phyloP scores from a whole-genome alignment of 2,329 filamentous ascomycete species.

The Trichoderma pleuroti region DNA sequence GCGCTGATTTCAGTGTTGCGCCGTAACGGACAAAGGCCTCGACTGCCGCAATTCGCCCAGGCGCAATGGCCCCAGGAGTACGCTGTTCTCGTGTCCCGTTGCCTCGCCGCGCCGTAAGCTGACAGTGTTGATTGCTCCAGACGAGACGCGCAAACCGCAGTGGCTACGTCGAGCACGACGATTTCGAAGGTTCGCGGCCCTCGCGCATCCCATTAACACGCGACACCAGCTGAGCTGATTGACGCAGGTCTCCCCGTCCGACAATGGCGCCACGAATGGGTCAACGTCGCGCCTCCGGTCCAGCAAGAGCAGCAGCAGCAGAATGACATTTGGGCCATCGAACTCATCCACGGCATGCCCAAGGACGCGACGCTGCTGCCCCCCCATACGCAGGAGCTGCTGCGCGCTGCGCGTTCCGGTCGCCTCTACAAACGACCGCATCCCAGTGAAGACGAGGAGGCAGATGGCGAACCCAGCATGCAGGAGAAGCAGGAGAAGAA shows the following conservation, averaged over 20 bases:
- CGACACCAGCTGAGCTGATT: slow-evolving; percentile 28
- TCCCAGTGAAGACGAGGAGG: slow-evolving; percentile 58
- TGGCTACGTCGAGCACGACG: slow-evolving; percentile 57
- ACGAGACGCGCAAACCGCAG: slow-evolving; percentile 56
- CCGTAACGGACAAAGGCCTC: neutral
- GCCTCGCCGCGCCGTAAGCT: slow-evolving; percentile 17
- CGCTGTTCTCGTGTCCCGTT: slow-evolving; percentile 11
- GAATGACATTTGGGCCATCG: slow-evolving; percentile 68
- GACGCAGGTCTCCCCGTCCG: slow-evolving; percentile 74
- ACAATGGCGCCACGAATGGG: slow-evolving; percentile 76
- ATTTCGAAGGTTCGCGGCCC: slow-evolving; percentile 50
- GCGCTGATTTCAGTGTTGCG: neutral
- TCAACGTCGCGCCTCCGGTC: slow-evolving; percentile 64
- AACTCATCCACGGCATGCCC: slow-evolving; percentile 77
- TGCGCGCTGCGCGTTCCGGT: slow-evolving; percentile 76
- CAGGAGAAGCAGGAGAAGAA: slow-evolving; percentile 57
- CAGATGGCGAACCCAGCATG: slow-evolving; percentile 44
- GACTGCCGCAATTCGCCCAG: neutral
- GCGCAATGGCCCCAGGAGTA: slow-evolving; percentile 42
- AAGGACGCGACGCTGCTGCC: slow-evolving; percentile 76
- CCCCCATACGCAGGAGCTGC: slow-evolving; percentile 74
- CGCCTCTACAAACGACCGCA: slow-evolving; percentile 69
- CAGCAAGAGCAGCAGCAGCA: slow-evolving; percentile 60
- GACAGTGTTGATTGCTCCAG: slow-evolving; percentile 29
- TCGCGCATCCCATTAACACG: neutral